Evolutionary conservation across 2,329 filamentous ascomycete genomes (phyloP).

Genomic region (Hypomyces perniciosus): DNA sequence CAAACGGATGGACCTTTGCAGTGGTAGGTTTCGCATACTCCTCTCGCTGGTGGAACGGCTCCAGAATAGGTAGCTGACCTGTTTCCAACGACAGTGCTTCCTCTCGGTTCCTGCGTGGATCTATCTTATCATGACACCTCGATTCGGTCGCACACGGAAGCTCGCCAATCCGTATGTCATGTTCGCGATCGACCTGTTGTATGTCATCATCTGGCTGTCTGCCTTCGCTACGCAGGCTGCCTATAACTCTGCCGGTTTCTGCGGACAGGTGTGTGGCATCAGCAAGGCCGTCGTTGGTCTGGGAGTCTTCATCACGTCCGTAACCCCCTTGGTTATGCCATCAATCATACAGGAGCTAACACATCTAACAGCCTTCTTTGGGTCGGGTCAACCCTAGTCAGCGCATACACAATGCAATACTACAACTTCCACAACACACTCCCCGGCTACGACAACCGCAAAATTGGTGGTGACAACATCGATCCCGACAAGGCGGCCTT

Average conservation of each 20-base stretch:
- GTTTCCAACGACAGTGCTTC: constrained; percentile 47
- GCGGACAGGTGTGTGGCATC: constrained; percentile 50
- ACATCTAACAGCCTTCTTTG: constrained; percentile 46
- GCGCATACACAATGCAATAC: constrained; percentile 55
- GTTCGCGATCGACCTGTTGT: constrained; percentile 51
- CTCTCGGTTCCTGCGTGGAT: constrained; percentile 58
- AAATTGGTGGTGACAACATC: constrained; percentile 44
- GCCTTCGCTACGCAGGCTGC: constrained; percentile 60
- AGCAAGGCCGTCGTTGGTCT: constrained; percentile 59
- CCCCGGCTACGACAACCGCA: constrained; percentile 53
- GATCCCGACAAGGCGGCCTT: constrained; percentile 66
- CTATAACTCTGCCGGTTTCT: constrained; percentile 53
- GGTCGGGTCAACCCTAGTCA: constrained; percentile 46
- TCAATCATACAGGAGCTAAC: neutral
- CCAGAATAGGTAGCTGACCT: neutral
- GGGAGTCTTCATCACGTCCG: constrained; percentile 58
- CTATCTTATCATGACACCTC: constrained; percentile 58
- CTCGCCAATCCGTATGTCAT: constrained; percentile 59
- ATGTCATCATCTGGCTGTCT: constrained; percentile 58
- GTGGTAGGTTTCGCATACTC: constrained; percentile 41
- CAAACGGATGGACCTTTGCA: constrained; percentile 58
- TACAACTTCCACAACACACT: constrained; percentile 56
- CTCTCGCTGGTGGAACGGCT: neutral
- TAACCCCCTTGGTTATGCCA: constrained; percentile 6
- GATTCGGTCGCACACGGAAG: constrained; percentile 55